A percentile compares a stretch with the other conserved stretches of the same genome.
Evolutionary conservation across 768 basidiomycete species (phyloP).

Genomic region (Mycena kentingensis): DNA sequence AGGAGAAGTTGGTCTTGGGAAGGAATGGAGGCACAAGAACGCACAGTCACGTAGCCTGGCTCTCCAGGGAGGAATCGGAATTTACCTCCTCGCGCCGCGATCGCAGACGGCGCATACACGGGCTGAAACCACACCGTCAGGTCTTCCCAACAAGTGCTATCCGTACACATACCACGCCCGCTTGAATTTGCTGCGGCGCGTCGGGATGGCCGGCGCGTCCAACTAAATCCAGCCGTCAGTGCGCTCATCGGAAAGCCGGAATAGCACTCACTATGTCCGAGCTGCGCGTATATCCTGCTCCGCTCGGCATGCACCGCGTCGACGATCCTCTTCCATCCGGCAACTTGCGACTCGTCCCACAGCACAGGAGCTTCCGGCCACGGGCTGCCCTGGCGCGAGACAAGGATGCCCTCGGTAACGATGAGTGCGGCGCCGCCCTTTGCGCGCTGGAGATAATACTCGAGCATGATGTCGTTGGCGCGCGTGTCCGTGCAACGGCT

Average conservation of each 20-base stretch:
- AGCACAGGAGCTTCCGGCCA: conserved; percentile 38
- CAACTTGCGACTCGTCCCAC: conserved; percentile 46
- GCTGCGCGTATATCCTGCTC: conserved; percentile 38
- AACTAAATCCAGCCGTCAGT: not conserved
- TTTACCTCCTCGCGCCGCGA: conserved; percentile 27
- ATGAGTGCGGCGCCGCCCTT: not conserved
- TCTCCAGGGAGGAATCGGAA: conserved; percentile 29
- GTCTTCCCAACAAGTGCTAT: not conserved
- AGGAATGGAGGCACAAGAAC: conserved; percentile 4
- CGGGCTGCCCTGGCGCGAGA: too few species aligned
- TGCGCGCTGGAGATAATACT: too few species aligned
- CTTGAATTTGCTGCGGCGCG: conserved; percentile 36
- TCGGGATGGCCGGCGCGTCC: conserved; percentile 12
- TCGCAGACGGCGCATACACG: conserved; percentile 42
- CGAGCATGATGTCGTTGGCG: too few species aligned
- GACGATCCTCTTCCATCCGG: conserved; percentile 48
- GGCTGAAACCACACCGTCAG: conserved; percentile 31
- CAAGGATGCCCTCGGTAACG: not conserved
- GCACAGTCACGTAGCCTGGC: conserved; percentile 30
- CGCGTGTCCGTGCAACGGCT: too few species aligned
- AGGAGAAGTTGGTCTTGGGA: not conserved
- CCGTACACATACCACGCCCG: conserved; percentile 39
- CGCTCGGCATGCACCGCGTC: conserved; percentile 49
- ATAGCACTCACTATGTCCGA: not conserved
- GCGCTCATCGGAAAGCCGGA: not conserved